A percentile compares a stretch with the other conserved stretches of the same genome.
Conservation (phyloP, 441 rosid genomes). For the Jatropha multifida region DNA sequence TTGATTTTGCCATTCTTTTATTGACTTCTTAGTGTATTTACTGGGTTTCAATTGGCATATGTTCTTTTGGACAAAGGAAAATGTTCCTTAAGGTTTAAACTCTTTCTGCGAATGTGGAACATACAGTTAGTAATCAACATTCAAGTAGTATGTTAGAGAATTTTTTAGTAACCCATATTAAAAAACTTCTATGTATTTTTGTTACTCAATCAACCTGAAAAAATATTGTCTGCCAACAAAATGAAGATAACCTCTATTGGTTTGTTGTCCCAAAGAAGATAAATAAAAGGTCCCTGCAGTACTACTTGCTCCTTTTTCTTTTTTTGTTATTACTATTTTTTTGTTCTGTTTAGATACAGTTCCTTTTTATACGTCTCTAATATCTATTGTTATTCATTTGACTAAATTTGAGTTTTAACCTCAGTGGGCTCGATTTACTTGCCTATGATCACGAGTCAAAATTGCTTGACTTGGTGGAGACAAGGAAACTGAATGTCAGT, state of each 20-base stretch:
- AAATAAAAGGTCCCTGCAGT: neutral
- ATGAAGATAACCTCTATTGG: neutral
- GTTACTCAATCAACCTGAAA: neutral
- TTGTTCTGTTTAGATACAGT: neutral
- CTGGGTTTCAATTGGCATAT: neutral
- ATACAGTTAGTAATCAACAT: conserved; percentile 4
- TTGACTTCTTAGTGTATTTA: neutral
- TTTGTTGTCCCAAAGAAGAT: neutral
- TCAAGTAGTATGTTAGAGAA: neutral
- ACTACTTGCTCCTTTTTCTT: neutral
- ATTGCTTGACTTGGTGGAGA: conserved; percentile 75
- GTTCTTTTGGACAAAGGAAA: no score
- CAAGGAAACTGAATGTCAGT: conserved; percentile 63
- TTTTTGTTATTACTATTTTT: neutral
- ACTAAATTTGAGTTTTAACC: conserved; percentile 32
- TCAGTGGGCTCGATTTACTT: conserved; percentile 93
- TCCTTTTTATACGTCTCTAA: conserved; percentile 3
- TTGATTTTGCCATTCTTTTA: neutral
- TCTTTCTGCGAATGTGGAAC: neutral
- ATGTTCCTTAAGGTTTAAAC: neutral
- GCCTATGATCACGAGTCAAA: conserved; percentile 58
- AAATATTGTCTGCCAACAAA: neutral
- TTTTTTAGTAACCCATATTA: neutral
- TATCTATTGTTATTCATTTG: conserved; percentile 21
- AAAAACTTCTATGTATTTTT: neutral